Evolutionary conservation across 495 filamentous ascomycete species (phyloP), one percentile per base, ranked within the genome.

Genomic region (Trichoderma erinaceum): DNA sequence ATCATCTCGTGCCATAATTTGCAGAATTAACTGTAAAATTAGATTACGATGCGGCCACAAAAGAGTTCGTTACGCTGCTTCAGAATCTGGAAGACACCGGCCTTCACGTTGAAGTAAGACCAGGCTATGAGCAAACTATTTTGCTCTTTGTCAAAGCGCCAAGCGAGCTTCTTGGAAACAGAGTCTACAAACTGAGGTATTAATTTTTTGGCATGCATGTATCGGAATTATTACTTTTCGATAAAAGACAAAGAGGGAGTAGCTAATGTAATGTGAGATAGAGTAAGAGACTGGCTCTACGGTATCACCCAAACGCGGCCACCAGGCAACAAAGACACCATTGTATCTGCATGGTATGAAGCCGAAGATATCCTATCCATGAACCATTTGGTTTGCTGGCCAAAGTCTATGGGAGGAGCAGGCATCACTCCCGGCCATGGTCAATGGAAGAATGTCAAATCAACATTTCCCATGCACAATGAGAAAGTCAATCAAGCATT

Each of bases 241-340:
- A 50, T 1, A 1, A n/a, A 50, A n/a, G 2, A n/a, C 46, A n/a
- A 7, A 38, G 35, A 38, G 7, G 8, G 8, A 38, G 35, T 7
- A 38, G 5, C 25, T 29, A 61, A 29, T 61, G 13, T 3, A 8
- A 18, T 21, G 10, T 13, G 23, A 46, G 4, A 25, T n/a, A 69
- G 68, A 21, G 68, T 69, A n/a, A 69, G 66, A 32, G 68, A 69
- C 46, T 69, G 68, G 68, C 69, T 65, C 21, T 63, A 44, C 25
- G 52, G 56, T 27, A 44, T 64, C 25, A 63, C 58, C 3, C 48
- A 50, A 32, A 58, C 35, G 16, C 50, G 58, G 27, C 66, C 66
- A 21, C 18, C 32, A 1, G 66, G 66, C 21, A 46, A 67, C 29
- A 67, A 43, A 25, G 21, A 41, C 41, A 67, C 66, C 48, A 58